Percentiles rank a stretch among this genome's conserved stretches.
These are phyloP conservation scores for Nakataea oryzae DNA, from an alignment of 2,329 filamentous ascomycete species.

Conservation along the genomic window DNA sequence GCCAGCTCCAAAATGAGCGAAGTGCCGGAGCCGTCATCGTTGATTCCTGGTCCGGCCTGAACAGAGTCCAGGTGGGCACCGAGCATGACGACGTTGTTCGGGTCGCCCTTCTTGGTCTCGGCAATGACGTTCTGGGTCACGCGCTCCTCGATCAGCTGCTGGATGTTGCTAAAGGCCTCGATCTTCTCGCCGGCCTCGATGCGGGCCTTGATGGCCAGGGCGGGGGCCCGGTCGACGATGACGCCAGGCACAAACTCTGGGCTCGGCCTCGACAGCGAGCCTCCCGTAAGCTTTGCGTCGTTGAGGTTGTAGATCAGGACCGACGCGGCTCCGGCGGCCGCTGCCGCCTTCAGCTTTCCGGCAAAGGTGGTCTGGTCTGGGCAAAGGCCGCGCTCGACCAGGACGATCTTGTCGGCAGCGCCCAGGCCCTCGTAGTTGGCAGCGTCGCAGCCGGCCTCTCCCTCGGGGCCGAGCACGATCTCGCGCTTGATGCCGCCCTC, in stretches of 20 bases:
- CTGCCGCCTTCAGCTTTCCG: constrained; percentile 1
- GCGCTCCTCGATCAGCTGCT: constrained; percentile 4
- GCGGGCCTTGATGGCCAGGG: neutral
- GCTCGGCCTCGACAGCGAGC: neutral
- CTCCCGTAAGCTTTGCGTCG: neutral
- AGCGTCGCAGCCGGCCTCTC: neutral
- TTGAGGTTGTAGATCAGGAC: constrained; percentile 3
- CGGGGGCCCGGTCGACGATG: neutral
- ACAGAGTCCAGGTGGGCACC: constrained; percentile 57
- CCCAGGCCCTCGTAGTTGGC: constrained; percentile 1
- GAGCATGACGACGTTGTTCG: constrained; percentile 54
- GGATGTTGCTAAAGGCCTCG: constrained; percentile 2
- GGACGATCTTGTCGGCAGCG: neutral
- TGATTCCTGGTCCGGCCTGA: constrained; percentile 59
- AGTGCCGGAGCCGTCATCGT: constrained; percentile 65
- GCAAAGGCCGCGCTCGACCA: constrained; percentile 2
- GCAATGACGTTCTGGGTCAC: constrained; percentile 50
- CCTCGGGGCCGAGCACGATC: neutral
- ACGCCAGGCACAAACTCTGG: neutral
- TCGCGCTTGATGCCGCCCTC: neutral
- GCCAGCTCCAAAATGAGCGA: constrained; percentile 53
- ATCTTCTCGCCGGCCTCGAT: neutral
- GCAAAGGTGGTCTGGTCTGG: constrained; percentile 2
- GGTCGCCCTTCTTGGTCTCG: constrained; percentile 49
- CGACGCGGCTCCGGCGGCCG: neutral